Percentiles rank a stretch among this genome's conserved stretches.
These are phyloP conservation scores for Ilex paraguariensis DNA, from an alignment of 305 asterid genomes.

Conservation along the genomic window DNA sequence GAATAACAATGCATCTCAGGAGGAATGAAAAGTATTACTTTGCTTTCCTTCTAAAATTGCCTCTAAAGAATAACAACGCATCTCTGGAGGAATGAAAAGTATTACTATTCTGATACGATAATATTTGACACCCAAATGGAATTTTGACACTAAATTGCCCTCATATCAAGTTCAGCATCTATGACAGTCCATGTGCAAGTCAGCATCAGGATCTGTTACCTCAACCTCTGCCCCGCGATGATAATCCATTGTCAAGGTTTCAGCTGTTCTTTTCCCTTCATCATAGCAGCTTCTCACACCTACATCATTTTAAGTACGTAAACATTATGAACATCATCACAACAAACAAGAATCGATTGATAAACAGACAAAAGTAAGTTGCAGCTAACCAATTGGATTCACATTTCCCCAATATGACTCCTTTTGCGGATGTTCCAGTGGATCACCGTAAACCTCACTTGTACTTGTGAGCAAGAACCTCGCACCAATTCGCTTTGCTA, in stretches of 20 bases:
- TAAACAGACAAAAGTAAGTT: not conserved
- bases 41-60: too few relatives aligned
- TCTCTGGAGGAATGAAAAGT: too few relatives aligned
- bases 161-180: too few relatives aligned
- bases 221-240: constrained; percentile 16
- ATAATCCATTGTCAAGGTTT: constrained; percentile 20
- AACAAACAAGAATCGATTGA: not conserved
- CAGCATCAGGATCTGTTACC: constrained; percentile 1
- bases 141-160: too few relatives aligned
- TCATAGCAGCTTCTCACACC: constrained; percentile 23
- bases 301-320: not conserved
- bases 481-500: constrained; percentile 54
- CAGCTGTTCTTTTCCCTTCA: constrained; percentile 19
- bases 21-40: too few relatives aligned
- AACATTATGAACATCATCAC: not conserved
- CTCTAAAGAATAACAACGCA: too few relatives aligned
- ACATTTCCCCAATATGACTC: constrained; percentile 60
- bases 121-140: too few relatives aligned
- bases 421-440: constrained; percentile 43
- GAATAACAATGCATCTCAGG: too few relatives aligned
- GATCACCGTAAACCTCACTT: constrained; percentile 56
- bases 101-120: too few relatives aligned
- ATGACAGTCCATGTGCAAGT: too few relatives aligned
- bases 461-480: constrained; percentile 53
- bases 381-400: constrained; percentile 38